Percentiles rank a stretch among this genome's conserved stretches.
These are phyloP conservation scores for Starmerella roubikii DNA, from an alignment of 805 yeast genomes.

Conservation along the genomic window DNA sequence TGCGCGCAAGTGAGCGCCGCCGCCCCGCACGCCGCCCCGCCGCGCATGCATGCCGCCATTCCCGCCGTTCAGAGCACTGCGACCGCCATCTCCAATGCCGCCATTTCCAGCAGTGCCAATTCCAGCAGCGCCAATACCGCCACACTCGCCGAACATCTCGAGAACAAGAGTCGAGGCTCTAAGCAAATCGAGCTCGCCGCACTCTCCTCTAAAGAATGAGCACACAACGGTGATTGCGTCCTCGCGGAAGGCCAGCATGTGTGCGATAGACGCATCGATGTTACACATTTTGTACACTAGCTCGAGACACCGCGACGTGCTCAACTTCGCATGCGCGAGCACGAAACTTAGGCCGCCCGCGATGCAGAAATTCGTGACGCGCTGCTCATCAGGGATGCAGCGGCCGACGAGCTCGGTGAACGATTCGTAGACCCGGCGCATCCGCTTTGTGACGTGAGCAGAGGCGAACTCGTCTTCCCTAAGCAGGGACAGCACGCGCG, in stretches of 20 bases:
- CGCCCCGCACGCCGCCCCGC: too few species aligned
- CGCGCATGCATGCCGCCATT: too few species aligned
- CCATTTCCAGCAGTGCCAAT: too few species aligned
- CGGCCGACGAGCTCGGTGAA: constrained; percentile 15
- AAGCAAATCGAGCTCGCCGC: not conserved
- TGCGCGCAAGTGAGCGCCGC: constrained; percentile 16
- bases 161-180: constrained; percentile 11
- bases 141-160: constrained; percentile 16
- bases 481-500: constrained; percentile 7
- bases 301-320: constrained; percentile 3
- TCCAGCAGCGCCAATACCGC: too few species aligned
- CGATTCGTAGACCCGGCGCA: not conserved
- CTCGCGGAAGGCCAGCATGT: constrained; percentile 17
- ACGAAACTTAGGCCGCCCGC: constrained; percentile 20
- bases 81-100: too few species aligned
- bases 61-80: too few species aligned
- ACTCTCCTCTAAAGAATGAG: constrained; percentile 2
- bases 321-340: constrained; percentile 9
- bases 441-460: not conserved
- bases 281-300: constrained; percentile 7
- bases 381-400: constrained; percentile 11
- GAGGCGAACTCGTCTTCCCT: too few species aligned
- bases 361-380: constrained; percentile 17
- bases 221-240: constrained; percentile 15
- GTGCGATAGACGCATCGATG: constrained; percentile 9